phyloP scores from a whole-genome alignment of 805 yeast species.

The Spathaspora boniae region DNA sequence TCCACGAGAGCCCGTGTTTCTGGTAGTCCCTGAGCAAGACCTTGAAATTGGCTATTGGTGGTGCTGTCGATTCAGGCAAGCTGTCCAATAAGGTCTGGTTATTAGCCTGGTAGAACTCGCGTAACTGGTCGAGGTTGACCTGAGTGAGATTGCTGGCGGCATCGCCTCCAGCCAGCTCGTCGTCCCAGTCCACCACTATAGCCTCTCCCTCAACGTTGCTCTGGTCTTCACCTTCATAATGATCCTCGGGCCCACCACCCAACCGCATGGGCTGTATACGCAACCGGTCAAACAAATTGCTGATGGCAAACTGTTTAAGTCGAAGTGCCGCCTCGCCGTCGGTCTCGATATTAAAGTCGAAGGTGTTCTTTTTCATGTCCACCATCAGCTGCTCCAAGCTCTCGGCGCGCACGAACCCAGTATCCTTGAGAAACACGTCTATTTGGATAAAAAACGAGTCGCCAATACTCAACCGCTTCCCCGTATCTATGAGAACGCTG shows the following conservation, averaged over 20 bases:
- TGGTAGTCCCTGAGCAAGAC: slow-evolving; percentile 72
- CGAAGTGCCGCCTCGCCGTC: slow-evolving; percentile 50
- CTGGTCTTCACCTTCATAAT: slow-evolving; percentile 10
- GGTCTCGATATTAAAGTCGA: slow-evolving; percentile 42
- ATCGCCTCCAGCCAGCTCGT: slow-evolving; percentile 31
- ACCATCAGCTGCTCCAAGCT: slow-evolving; percentile 10
- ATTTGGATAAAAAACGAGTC: slow-evolving; percentile 70
- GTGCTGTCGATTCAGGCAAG: slow-evolving; percentile 62
- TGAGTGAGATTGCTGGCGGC: slow-evolving; percentile 25
- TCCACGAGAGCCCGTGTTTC: slow-evolving; percentile 83
- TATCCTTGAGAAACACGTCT: slow-evolving; percentile 55
- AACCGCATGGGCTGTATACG: slow-evolving; percentile 25
- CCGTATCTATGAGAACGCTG: slow-evolving; percentile 56
- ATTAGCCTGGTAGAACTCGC: slow-evolving; percentile 69
- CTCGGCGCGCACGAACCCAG: slow-evolving; percentile 34
- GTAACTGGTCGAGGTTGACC: slow-evolving; percentile 67
- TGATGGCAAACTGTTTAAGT: slow-evolving; percentile 52
- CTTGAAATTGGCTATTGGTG: slow-evolving; percentile 45
- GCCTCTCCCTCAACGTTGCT: slow-evolving; percentile 9
- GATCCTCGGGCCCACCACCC: too few relatives aligned
- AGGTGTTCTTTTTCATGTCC: slow-evolving; percentile 13
- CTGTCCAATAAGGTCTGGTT: slow-evolving; percentile 53
- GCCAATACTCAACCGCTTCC: slow-evolving; percentile 59
- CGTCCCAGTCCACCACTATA: slow-evolving; percentile 5
- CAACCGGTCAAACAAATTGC: slow-evolving; percentile 52